Evolutionary conservation across 2,329 filamentous ascomycete species (phyloP), one percentile per base, ranked within the genome.

Genomic region (Phaeosphaeria sp.): DNA sequence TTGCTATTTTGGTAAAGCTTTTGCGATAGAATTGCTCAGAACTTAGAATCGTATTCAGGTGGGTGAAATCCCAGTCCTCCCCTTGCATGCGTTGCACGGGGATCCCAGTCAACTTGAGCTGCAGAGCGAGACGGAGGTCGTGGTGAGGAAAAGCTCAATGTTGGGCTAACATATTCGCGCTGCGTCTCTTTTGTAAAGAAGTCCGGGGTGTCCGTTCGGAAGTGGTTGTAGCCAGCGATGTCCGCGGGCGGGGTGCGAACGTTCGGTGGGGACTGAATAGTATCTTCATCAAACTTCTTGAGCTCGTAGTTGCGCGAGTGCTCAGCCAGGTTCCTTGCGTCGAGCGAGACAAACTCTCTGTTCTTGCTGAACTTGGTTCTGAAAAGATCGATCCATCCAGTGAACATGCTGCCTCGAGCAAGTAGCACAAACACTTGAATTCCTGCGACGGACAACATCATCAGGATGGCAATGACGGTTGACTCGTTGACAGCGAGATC

Each of bases 311-410:
- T 66, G 25, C 68, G 71, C 10, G 67, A 50, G 36, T 75, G 71
- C 50, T 66, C 67, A 44, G 66, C 74, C 55, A 70, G 73, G 51
- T 74, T 63, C 47, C 67, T 74, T n/a, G 93, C 92, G 73, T 97
- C 94, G 46, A 90, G 89, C 41, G 92, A 96, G 63, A 97, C 90
- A 69, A 97, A 98, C 76, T 98, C 94, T 68, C 87, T 86, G 72
- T 90, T 87, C 58, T 80, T 77, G 64, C 78, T 81, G 59, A 79
- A 73, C 52, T 81, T 79, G 36, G 73, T 76, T 21, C 79, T 77
- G 59, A 87, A 78, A 49, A 93, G 79, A 23, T 96, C 88, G 43
- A 82, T 66, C 95, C 95, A 99, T 61, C 90, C 95, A 2, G 83
- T 85, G 54, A 96, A 82, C 89, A 98, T 96, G n/a, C 90, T 89